phyloP scores from a whole-genome alignment of 352 stramenopile genomes.

The Phytophthora pisi region DNA sequence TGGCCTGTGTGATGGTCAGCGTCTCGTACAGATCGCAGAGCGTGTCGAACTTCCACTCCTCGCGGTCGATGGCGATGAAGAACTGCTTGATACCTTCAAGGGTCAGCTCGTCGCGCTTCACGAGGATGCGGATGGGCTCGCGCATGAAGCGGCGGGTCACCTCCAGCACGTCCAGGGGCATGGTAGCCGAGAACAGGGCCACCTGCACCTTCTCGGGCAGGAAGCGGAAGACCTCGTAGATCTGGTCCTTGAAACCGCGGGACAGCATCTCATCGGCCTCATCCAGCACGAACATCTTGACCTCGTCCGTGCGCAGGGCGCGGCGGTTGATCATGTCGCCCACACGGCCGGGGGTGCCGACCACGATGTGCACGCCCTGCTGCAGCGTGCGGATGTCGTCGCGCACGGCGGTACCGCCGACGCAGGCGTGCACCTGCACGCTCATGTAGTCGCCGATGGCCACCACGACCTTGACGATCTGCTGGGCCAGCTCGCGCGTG shows the following conservation, averaged over 20 bases:
- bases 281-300: slow-evolving; percentile 99
- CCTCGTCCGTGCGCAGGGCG: slow-evolving; percentile 93
- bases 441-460: slow-evolving; percentile 96
- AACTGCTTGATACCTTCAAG: slow-evolving; percentile 99
- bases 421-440: slow-evolving; percentile 97
- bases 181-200: slow-evolving; percentile 99
- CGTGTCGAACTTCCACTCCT: slow-evolving; percentile 99
- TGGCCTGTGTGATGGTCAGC: slow-evolving; percentile 99
- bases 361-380: slow-evolving; percentile 97
- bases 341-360: slow-evolving; percentile 98
- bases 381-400: slow-evolving; percentile 99
- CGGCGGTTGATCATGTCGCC: slow-evolving; percentile 99
- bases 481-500: slow-evolving; percentile 99
- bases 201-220: slow-evolving; percentile 98
- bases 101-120: slow-evolving; percentile 99
- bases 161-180: slow-evolving; percentile 99
- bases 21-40: slow-evolving; percentile 99
- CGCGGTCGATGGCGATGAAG: slow-evolving; percentile 98
- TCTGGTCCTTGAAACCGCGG: slow-evolving; percentile 99
- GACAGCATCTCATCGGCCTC: slow-evolving; percentile 99
- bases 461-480: slow-evolving; percentile 99
- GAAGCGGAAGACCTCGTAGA: slow-evolving; percentile 99
- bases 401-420: slow-evolving; percentile 97
- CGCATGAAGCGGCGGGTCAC: slow-evolving; percentile 99
- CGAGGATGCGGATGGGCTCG: slow-evolving; percentile 98